A percentile compares a stretch with the other conserved stretches of the same genome.
These are phyloP conservation scores for Quercus lobata DNA, from an alignment of 331 rosid genomes.

Conservation along the genomic window DNA sequence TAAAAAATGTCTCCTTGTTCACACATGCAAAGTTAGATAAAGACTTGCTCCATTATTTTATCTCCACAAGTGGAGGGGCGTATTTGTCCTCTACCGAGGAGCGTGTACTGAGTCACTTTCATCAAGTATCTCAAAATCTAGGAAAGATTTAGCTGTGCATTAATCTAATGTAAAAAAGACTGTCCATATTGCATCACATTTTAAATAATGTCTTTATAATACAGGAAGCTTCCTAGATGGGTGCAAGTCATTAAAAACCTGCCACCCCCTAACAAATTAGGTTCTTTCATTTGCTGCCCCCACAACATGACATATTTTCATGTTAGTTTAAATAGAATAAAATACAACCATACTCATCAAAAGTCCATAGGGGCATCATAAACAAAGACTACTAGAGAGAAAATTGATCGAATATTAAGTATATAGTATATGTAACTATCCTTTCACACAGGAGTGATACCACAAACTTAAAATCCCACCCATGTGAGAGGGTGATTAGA, in stretches of 20 bases:
- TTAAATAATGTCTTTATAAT: not conserved
- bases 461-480: too few species aligned
- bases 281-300: not conserved
- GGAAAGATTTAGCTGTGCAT: conserved; percentile 20
- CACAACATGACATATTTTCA: not conserved
- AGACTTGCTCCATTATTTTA: conserved; percentile 2
- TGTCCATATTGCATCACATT: conserved; percentile 9
- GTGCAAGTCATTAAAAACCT: not conserved
- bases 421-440: too few species aligned
- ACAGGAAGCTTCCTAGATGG: not conserved
- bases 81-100: conserved; percentile 27
- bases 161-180: not conserved
- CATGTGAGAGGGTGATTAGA: too few species aligned
- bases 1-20: not conserved
- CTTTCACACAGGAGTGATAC: too few species aligned
- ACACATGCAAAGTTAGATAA: not conserved
- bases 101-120: conserved; percentile 30
- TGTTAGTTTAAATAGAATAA: not conserved
- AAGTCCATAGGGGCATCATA: too few species aligned
- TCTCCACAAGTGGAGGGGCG: not conserved
- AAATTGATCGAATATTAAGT: too few species aligned
- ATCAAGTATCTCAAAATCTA: conserved; percentile 28
- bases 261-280: not conserved
- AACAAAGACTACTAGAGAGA: too few species aligned
- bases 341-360: too few species aligned